Evolutionary conservation across 1,284 basidiomycete species (phyloP), one percentile per base, ranked within the genome.

Genomic region (Marasmius fiardii): DNA sequence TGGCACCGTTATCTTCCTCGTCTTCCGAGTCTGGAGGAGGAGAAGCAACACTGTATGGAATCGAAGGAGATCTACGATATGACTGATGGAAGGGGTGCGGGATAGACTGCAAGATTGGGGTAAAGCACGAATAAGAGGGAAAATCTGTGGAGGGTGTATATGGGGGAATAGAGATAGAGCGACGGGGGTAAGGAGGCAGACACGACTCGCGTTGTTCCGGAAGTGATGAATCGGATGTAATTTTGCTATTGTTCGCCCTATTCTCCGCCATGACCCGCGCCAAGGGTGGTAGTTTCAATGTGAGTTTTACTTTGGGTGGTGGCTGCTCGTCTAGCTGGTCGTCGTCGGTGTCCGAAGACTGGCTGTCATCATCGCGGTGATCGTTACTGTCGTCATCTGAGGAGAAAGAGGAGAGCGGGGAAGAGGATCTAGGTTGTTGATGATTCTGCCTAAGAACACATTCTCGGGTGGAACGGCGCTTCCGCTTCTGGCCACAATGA

Each of bases 401-500:
- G 16, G 63, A 59, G 53, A 63, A 52, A 12, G 64, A 56, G 34
- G 62, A 59, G 64, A 69, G 60, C 63, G 67, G 47, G 71, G 61
- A 56, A 67, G 68, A 16, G 67, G 64, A 24, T 66, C 69, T 33
- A 34, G 24, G n/a, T 3, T 39, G 39, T 28, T 55, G 48, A 48
- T 31, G 54, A n/a, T 58, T 31, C 8, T 57, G 47, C 47, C 50
- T 57, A 20, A 57, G 43, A 21, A 57, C 56, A 23, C 56, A 57
- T 28, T 50, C 54, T n/a, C 57, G 51, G 50, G 63, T 62, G 63
- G 60, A 66, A 64, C 73, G 71, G 43, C 86, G 76, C 68, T 90
- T 90, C 58, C 88, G 76, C 71, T 90, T 90, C 65, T 83, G 76
- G n/a, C 86, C 86, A 68, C 82, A 82, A 54, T 73, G 73, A 53